Base-by-base conservation (phyloP, 805 yeast species). In the Saturnispora ahearnii region DNA sequence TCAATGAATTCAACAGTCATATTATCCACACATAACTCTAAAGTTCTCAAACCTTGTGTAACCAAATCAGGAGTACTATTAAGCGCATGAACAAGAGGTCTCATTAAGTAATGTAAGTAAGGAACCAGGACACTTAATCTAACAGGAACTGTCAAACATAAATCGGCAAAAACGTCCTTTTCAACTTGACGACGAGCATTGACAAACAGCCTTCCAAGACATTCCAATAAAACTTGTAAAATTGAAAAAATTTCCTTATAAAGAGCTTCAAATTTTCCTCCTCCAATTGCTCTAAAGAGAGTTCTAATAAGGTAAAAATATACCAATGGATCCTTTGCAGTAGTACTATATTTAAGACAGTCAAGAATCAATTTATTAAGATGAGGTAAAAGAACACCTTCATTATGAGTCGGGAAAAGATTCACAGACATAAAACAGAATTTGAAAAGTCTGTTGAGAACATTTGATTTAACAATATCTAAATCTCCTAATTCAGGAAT, bases 351-450 rank as follows among this genome's bases (percentile, higher is more conserved):
- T 51, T 82, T 81, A 62, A 93, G 71, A 0, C 95, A 86, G 51
- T 85, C 82, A 55, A 93, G 69, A 32, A 93, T 89, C 58, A 95
- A 71, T 52, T 84, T 81, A 61, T 87, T 84, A 60, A 93, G 73
- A 61, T 93, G 96, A 1, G 97, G 97, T 41, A 90, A 70, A 8
- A 93, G 74, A 5, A 93, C 96, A 51, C 79, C 72, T 66, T 95
- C 99, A 62, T 93, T 95, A 3, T 84, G 78, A 4, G 80, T 70
- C 0, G 98, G 97, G 63, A 89, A 91, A 45, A 91, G 70, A 58
- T 88, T 91, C 3, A 93, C 97, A 3, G 96, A 89, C 95, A 91
- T 88, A 66, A 93, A 91, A 58, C 96, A 88, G 37, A 93, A 71
- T 65, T 90, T 91, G 78, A 89, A 93, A 40, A 95, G 70, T 51